Evolutionary conservation across 495 filamentous ascomycete genomes (phyloP), one percentile per base, ranked within the genome.

Genomic region (Cercophora newfieldiana): DNA sequence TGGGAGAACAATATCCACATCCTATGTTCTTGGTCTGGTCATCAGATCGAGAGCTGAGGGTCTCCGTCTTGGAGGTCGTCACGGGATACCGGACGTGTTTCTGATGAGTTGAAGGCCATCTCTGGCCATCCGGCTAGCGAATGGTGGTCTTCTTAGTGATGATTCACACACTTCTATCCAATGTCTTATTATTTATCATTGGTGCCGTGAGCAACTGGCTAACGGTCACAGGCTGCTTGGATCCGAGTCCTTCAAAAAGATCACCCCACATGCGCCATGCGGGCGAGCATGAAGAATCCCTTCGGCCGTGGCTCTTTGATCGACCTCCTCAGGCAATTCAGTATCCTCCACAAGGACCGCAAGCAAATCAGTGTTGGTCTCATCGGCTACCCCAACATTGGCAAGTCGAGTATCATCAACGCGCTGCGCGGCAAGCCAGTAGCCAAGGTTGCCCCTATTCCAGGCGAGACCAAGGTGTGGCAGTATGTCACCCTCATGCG

Each of bases 401-500:
- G 94, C 68, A 97, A 97, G 74, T 94, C 90, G 5, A 94, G 90
- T 5, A 91, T 97, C 62, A 97, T 97, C 80, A 97, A 97, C 77
- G 93, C 92, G 12, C 82, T 97, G 29, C 87, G 92, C 21, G 91
- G 90, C 73, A 98, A 98, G 82, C 91, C 94, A 67, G 93, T 97
- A 33, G 91, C 93, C 77, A 95, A 86, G 2, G 93, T 97, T 5
- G 95, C 95, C n/a, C 95, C 95, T 18, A 94, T 98, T 66, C 94
- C 95, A 7, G 94, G 94, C 10, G 90, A 93, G 77, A 98, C 94
- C 64, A 99, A 97, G 79, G 90, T 97, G 14, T 98, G 74, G 71
- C 73, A 99, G 76, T 98, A 97, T 68, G 90, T 99, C 64, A 97
- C 94, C 0, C 77, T 99, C 60, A 98, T 97, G 93, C 94, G 93